Evolutionary conservation across 2,329 filamentous ascomycete genomes (phyloP), one percentile per base, ranked within the genome.

Genomic region (Cordyceps javanica): DNA sequence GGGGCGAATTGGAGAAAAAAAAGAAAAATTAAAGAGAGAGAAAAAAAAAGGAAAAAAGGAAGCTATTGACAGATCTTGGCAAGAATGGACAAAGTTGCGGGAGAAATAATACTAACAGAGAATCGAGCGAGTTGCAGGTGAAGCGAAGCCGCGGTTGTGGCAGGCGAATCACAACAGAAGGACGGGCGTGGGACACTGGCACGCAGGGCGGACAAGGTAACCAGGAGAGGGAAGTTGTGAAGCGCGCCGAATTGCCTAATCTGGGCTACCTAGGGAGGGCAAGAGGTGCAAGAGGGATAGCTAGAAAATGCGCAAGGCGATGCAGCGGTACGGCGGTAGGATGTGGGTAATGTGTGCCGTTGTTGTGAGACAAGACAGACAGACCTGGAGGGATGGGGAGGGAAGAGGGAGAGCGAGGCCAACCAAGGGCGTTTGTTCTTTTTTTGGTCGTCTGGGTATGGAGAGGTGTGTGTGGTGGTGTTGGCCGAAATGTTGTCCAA

Each of bases 181-280:
- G 39, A 25, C 38, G 46, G n/a, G 45, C 30, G 55, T 51, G 30
- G 46, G 39, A 55, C 30, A 42, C 46, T 57, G 55, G 55, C 45
- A 57, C 46, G 55, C 26, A 57, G 30, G 28, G 19, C 14, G n/a
- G n/a, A n/a, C n/a, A n/a, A n/a, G n/a, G n/a, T n/a, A n/a, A n/a
- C n/a, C n/a, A n/a, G n/a, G n/a, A n/a, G n/a, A 26, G 28, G 34
- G 30, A 6, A 49, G 23, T 51, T 44, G 21, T 39, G 46, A 46
- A 32, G 54, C 54, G 55, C 55, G 39, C 38, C 28, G 38, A n/a
- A 26, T 57, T 57, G 46, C 55, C 55, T 44, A 28, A 21, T 51
- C 30, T 23, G 39, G 55, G 25, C 38, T 32, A 42, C 30, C 30
- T 32, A 32, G 6, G 30, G 30, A 32, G 30, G 30, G 30, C 11